Base-by-base conservation (phyloP, 2,329 filamentous ascomycete genomes). In the Penicillium palitans region DNA sequence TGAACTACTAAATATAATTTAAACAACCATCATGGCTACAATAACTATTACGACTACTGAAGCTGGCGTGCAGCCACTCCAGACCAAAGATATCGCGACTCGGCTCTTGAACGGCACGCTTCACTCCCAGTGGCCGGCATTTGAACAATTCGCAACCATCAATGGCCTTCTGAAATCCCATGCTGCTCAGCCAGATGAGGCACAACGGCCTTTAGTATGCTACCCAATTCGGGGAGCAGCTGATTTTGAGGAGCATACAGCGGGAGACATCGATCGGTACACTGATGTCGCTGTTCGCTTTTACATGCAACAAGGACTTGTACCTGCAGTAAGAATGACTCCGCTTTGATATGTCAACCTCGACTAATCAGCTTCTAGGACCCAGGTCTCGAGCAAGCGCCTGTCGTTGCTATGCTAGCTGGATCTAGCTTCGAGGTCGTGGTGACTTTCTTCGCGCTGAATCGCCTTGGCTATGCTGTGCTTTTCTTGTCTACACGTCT, bases 401-500 rank as follows among this genome's bases (percentile, higher is more conserved):
- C 65, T 10, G 78, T 81, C 0, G 76, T 85, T 24, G 83, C 78
- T 1, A 68, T 86, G n/a, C 73, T 86, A 0, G 81, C 79, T 4
- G 74, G 78, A 2, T 84, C 83, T 1, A 81, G 81, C 61, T 72
- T 87, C 13, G 81, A 85, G 57, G 83, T 83, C 55, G 73, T 85
- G 42, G 71, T 86, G 44, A 80, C 83, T 2, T 73, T 82, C 44
- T 77, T 86, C 46, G 84, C 82, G 0, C 67, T 87, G 31, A 80
- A 78, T 37, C 79, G 83, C 52, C 72, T 87, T 6, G 84, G 84
- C 12, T 83, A 83, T 70, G 80, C 83, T 0, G 75, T 80, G 1
- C 71, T 87, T 1, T 78, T 85, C 31, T 72, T 87, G 1, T 85
- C 83, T 0, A 83, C 81, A 2, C 74, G 84, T 9, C 74, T 86